Evolutionary conservation across 2,329 filamentous ascomycete species (phyloP).

Genomic region (Basipetospora sp.): DNA sequence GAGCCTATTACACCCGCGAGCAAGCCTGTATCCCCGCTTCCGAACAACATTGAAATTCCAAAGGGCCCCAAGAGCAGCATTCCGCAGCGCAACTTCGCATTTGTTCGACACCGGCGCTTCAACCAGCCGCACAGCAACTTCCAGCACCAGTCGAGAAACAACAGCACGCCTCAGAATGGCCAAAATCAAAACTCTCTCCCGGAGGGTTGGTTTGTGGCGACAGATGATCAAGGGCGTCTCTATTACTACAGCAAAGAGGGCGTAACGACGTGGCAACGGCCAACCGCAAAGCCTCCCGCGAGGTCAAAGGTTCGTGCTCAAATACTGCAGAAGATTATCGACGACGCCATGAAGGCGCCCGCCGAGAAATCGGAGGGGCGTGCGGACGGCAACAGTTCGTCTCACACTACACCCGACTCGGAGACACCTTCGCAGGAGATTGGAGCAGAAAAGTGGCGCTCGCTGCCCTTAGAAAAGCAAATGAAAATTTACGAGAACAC

Average conservation of each 20-base stretch:
- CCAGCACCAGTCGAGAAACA: slow-evolving; percentile 15
- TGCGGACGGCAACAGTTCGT: slow-evolving; percentile 32
- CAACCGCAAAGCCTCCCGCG: slow-evolving; percentile 45
- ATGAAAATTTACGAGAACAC: slow-evolving; percentile 93
- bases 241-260: slow-evolving; percentile 80
- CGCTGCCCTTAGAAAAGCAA: slow-evolving; percentile 63
- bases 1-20: slow-evolving; percentile 21
- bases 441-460: slow-evolving; percentile 57
- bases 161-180: no score
- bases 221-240: slow-evolving; percentile 51
- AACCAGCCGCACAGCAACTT: slow-evolving; percentile 14
- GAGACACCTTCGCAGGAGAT: slow-evolving; percentile 40
- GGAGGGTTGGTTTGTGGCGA: slow-evolving; percentile 71
- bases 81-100: slow-evolving; percentile 31
- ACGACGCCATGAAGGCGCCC: slow-evolving; percentile 62
- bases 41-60: slow-evolving; percentile 36
- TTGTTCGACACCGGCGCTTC: slow-evolving; percentile 35
- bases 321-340: slow-evolving; percentile 68
- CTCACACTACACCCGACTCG: slow-evolving; percentile 48
- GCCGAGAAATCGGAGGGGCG: slow-evolving; percentile 17
- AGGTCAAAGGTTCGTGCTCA: slow-evolving; percentile 49
- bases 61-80: slow-evolving; percentile 47
- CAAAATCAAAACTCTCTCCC: slow-evolving; percentile 41
- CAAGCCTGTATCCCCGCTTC: slow-evolving; percentile 28
- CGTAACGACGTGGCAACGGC: slow-evolving; percentile 67